Evolutionary conservation across 139 green algal genomes (phyloP).

Genomic region (Desmodesmus armatus): DNA sequence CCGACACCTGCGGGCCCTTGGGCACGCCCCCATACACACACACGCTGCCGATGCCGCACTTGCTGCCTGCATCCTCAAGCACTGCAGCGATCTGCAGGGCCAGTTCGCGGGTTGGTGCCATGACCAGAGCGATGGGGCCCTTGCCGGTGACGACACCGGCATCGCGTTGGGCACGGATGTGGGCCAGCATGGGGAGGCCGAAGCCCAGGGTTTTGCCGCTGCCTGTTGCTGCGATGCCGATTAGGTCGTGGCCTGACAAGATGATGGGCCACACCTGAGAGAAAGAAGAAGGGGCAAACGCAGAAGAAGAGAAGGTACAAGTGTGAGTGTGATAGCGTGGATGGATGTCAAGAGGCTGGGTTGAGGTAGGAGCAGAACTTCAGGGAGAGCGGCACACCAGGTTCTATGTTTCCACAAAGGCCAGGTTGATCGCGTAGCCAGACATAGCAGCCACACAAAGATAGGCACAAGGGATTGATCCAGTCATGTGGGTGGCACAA

Average conservation of each 20-base stretch:
- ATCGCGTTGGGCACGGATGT: slow-evolving; percentile 79
- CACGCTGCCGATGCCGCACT: slow-evolving; percentile 67
- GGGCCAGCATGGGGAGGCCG: slow-evolving; percentile 84
- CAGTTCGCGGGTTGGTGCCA: slow-evolving; percentile 95
- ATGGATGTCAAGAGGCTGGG: no score
- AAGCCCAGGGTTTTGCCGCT: slow-evolving; percentile 85
- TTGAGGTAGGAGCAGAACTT: no score
- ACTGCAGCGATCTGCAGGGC: slow-evolving; percentile 87
- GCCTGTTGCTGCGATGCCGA: slow-evolving; percentile 91
- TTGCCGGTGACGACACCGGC: slow-evolving; percentile 33
- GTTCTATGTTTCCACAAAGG: no score
- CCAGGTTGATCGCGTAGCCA: no score
- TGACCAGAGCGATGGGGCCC: slow-evolving; percentile 75
- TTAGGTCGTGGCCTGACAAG: slow-evolving; percentile 82
- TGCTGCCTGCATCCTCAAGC: slow-evolving; percentile 71
- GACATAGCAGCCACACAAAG: no score
- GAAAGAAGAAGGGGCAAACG: no score
- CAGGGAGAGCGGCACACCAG: no score
- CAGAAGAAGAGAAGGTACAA: no score
- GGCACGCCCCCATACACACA: slow-evolving; percentile 95
- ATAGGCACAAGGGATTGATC: no score
- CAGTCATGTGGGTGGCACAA: no score
- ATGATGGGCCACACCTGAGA: slow-evolving; percentile 90
- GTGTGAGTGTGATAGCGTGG: no score
- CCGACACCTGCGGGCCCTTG: slow-evolving; percentile 79